These are phyloP conservation scores for Gynostemma pentaphyllum DNA, from an alignment of 306 rosid species.

Conservation along the genomic window DNA sequence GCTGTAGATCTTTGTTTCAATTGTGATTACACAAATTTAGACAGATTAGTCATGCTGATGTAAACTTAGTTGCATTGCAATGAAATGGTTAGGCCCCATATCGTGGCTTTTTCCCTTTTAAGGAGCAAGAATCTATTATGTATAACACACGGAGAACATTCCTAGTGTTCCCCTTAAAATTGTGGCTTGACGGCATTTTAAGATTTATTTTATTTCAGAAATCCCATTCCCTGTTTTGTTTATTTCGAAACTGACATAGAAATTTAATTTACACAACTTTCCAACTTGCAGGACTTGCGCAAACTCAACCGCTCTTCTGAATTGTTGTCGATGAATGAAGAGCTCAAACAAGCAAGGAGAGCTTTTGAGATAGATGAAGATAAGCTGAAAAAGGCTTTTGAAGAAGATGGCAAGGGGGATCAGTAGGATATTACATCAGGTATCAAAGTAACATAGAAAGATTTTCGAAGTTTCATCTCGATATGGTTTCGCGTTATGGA, in stretches of 20 bases:
- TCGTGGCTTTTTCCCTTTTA: not conserved
- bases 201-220: not conserved
- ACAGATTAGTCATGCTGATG: not conserved
- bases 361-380: slow-evolving; percentile 84
- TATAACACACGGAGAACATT: too few species aligned
- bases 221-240: not conserved
- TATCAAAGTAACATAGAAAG: not conserved
- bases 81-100: not conserved
- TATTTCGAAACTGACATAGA: not conserved
- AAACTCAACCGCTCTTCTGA: slow-evolving; percentile 78
- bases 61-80: not conserved
- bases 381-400: slow-evolving; percentile 68
- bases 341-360: slow-evolving; percentile 84
- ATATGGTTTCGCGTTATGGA: not conserved
- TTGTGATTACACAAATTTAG: not conserved
- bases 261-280: slow-evolving; percentile 1
- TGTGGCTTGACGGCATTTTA: not conserved
- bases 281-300: slow-evolving; percentile 44
- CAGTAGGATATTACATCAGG: slow-evolving; percentile 12
- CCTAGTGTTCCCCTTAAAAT: not conserved
- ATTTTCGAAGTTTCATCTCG: not conserved
- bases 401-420: slow-evolving; percentile 25
- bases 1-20: not conserved
- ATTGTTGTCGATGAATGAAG: slow-evolving; percentile 81
- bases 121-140: not conserved